phyloP scores from a whole-genome alignment of 345 rosid genomes.

The Isatis tinctoria region DNA sequence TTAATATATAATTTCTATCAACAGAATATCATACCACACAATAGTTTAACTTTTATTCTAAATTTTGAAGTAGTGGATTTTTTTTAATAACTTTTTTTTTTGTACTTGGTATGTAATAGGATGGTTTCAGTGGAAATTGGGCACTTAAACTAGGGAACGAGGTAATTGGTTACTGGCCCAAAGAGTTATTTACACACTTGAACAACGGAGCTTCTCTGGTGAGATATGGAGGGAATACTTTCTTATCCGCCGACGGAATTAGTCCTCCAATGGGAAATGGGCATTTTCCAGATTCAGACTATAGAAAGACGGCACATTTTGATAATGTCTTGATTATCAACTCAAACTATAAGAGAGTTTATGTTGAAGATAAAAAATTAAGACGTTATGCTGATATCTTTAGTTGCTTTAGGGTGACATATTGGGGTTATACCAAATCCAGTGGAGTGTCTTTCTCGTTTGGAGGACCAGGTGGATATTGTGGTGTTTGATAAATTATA shows the following conservation, averaged over 20 bases:
- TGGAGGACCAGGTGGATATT: slow-evolving; percentile 26
- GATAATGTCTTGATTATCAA: not conserved
- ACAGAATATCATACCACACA: not conserved
- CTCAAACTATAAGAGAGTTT: not conserved
- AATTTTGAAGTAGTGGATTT: not conserved
- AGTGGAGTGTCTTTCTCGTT: not conserved
- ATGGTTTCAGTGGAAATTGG: slow-evolving; percentile 10
- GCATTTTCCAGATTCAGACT: not conserved
- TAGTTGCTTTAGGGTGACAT: not conserved
- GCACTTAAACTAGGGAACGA: not conserved
- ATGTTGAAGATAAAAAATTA: not conserved
- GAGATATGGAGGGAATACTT: slow-evolving; percentile 21
- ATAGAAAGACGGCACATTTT: not conserved
- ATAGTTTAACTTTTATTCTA: not conserved
- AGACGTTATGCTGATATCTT: not conserved
- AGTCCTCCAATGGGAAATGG: slow-evolving; percentile 29
- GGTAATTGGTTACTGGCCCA: slow-evolving; percentile 22
- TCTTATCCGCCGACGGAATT: not conserved
- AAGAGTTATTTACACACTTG: not conserved
- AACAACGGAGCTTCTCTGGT: not conserved
- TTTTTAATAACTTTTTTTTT: not conserved
- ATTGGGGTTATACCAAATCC: not conserved
- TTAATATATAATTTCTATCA: not conserved
- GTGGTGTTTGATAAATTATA: not conserved
- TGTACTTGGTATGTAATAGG: slow-evolving; percentile 11